phyloP scores from a whole-genome alignment of 2,329 filamentous ascomycete genomes.

The Talaromyces sp. region DNA sequence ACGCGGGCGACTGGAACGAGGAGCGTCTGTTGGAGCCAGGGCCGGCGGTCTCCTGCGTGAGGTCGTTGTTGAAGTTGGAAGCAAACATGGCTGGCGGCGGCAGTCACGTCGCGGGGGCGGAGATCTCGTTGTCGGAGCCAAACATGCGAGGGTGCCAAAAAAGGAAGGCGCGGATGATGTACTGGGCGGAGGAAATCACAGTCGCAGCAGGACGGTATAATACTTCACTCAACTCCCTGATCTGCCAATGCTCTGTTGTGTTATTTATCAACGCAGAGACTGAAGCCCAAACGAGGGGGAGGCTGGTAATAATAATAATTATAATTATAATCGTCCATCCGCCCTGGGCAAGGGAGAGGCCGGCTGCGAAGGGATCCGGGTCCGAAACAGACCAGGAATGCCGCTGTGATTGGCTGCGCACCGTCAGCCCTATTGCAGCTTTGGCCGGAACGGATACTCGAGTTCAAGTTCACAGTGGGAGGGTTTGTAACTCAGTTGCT shows the following conservation, averaged over 20 bases:
- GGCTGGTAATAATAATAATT: neutral
- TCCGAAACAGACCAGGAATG: neutral
- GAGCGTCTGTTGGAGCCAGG: neutral
- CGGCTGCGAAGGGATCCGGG: neutral
- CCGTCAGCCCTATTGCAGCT: neutral
- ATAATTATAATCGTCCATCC: too few relatives aligned
- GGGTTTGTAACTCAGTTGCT: too few relatives aligned
- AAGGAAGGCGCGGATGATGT: neutral
- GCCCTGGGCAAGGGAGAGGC: neutral
- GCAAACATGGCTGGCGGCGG: neutral
- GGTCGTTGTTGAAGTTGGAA: neutral
- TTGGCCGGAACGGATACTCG: neutral
- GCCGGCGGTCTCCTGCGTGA: neutral
- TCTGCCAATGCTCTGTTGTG: neutral
- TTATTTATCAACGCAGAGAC: neutral
- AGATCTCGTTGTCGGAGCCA: neutral
- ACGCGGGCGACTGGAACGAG: neutral
- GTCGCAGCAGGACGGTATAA: neutral
- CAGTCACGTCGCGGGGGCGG: neutral
- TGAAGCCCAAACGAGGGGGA: neutral
- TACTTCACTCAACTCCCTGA: neutral
- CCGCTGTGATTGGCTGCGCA: neutral
- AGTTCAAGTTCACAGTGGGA: too few relatives aligned
- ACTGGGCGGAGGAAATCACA: neutral
- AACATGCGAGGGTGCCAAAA: neutral